Evolutionary conservation across 2,329 filamentous ascomycete genomes (phyloP).

Genomic region (Epichloe brachyelytri): DNA sequence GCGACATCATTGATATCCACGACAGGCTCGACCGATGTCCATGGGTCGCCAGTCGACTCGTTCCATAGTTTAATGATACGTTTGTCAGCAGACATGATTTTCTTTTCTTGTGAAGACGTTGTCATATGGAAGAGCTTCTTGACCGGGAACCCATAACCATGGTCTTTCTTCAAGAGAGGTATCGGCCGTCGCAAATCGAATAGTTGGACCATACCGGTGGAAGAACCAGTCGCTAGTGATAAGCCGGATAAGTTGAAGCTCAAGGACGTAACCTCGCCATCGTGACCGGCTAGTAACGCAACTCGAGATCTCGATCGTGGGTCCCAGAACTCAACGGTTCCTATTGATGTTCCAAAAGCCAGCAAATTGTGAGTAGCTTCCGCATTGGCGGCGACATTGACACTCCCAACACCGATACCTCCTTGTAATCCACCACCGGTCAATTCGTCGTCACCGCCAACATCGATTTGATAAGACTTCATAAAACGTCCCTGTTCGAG

Average conservation of each 20-base stretch:
- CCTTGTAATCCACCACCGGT: conserved; percentile 72
- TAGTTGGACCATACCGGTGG: conserved; percentile 73
- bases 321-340: conserved; percentile 98
- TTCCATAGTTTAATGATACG: conserved; percentile 97
- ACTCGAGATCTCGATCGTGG: conserved; percentile 70
- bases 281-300: conserved; percentile 57
- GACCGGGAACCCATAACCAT: conserved; percentile 88
- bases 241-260: conserved; percentile 77
- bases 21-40: conserved; percentile 89
- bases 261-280: conserved; percentile 71
- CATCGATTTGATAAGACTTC: conserved; percentile 83
- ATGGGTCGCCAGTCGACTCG: conserved; percentile 65
- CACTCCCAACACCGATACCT: conserved; percentile 69
- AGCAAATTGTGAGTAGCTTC: conserved; percentile 81
- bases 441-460: conserved; percentile 64
- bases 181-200: conserved; percentile 85
- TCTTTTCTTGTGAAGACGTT: conserved; percentile 63
- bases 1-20: conserved; percentile 93
- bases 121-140: conserved; percentile 68
- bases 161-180: conserved; percentile 80
- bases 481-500: conserved; percentile 87
- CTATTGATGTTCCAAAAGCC: conserved; percentile 85
- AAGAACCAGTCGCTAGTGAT: conserved; percentile 76
- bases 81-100: conserved; percentile 86
- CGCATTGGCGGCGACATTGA: conserved; percentile 78